Base-by-base conservation (phyloP, 805 yeast genomes). In the Kuraishia ogatae region DNA sequence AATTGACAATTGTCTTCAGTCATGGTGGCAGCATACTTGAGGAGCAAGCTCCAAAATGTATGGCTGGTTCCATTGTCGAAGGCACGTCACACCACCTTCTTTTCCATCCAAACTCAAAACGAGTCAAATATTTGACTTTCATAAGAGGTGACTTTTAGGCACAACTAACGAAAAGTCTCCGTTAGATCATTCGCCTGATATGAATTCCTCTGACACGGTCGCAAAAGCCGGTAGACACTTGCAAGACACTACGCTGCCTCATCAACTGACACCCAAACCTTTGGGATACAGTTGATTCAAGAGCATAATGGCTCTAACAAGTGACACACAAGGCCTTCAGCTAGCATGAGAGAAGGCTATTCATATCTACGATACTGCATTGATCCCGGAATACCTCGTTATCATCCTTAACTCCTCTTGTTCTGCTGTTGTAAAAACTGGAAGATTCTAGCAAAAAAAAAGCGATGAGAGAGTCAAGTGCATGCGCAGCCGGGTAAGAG, bases 1-100 rank as follows among this genome's bases (percentile, higher is more conserved):
- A 66, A 58, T 50, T 50, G 60, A 48, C 48, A 53, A 48, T 28
- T 23, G 19, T 26, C 26, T 23, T 47, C 26, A 35, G 53, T 35
- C 17, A 35, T 35, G 43, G 43, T 8, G 17, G 13, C 17, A 35
- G 17, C 43, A 11, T 15, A 35, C 17, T 35, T 35, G 4, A 13
- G 43, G 43, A 35, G 43, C 43, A 11, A 19, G 6, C 29, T 21
- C 21, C 39, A 39, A 28, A 19, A 20, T n/a, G 24, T 22, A 24
- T 22, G 29, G 28, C 51, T 49, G 28, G 19, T 21, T 49, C 15
- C 28, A 49, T 13, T 20, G 35, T 29, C 51, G 35, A 23, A 49
- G 35, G 23, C 35, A n/a, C 43, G 43, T 35, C 43, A 35, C 17
- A 35, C 43, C 43, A 35, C 43, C 43, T 35, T 35, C 43, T 35